Evolutionary conservation across 495 filamentous ascomycete genomes (phyloP).

Genomic region (Penicillium egyptiacum): DNA sequence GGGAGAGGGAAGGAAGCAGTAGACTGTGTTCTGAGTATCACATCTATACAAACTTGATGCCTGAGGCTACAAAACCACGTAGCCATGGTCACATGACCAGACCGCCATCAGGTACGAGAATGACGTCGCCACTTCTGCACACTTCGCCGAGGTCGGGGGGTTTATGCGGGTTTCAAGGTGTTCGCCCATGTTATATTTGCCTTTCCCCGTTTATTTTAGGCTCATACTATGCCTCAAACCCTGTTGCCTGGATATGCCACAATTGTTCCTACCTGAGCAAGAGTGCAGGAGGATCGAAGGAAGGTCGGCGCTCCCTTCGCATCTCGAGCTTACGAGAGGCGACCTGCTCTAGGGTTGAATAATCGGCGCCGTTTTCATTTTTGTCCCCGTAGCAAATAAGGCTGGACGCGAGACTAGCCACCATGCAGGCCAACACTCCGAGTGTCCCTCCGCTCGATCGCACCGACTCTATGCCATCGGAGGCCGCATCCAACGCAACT

Average conservation of each 20-base stretch:
- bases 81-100: slow-evolving; percentile 6
- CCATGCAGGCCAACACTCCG: slow-evolving; percentile 29
- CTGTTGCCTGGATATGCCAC: slow-evolving; percentile 28
- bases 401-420: slow-evolving; percentile 7
- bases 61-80: background rate
- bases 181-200: background rate
- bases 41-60: background rate
- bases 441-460: slow-evolving; percentile 18
- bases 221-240: slow-evolving; percentile 14
- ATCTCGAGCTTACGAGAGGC: slow-evolving; percentile 22
- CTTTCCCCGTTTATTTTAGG: background rate
- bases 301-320: slow-evolving; percentile 29
- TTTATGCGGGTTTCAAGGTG: background rate
- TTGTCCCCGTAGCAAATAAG: slow-evolving; percentile 8
- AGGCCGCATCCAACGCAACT: slow-evolving; percentile 24
- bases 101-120: slow-evolving; percentile 16
- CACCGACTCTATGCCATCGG: slow-evolving; percentile 28
- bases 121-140: slow-evolving; percentile 30
- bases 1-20: background rate
- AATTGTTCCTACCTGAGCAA: slow-evolving; percentile 23
- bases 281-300: slow-evolving; percentile 28
- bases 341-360: slow-evolving; percentile 8
- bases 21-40: background rate
- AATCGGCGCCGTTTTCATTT: background rate
- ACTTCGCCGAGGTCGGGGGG: too few relatives aligned